A percentile compares a stretch with the other conserved stretches of the same genome.
Conservation (phyloP, 306 rosid species). For the Hippophae gyantsensis region DNA sequence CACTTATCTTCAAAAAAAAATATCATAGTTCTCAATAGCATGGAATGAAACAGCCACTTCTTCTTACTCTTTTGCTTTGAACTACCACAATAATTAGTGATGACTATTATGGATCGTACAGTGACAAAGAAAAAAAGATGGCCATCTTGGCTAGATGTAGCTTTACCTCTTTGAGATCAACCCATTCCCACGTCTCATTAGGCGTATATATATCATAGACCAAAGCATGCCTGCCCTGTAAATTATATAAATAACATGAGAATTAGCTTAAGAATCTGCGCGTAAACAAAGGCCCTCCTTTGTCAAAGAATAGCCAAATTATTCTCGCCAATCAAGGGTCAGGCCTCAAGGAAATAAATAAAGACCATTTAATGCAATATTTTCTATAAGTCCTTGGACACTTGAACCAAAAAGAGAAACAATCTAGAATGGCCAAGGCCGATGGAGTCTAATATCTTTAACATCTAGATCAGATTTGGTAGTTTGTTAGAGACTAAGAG, state of each 20-base stretch:
- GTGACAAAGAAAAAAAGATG: not conserved
- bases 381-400: no score
- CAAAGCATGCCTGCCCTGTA: constrained; percentile 84
- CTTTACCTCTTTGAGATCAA: constrained; percentile 83
- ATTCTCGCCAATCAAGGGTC: constrained; percentile 9
- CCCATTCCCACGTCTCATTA: constrained; percentile 95
- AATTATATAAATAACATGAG: constrained; percentile 8
- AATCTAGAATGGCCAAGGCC: not conserved
- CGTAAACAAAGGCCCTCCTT: not conserved
- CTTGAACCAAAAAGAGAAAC: not conserved
- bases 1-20: no score
- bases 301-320: not conserved
- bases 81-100: no score
- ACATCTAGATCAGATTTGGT: no score
- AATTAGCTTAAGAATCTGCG: not conserved
- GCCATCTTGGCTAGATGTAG: no score
- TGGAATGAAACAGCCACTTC: no score
- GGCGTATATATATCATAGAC: constrained; percentile 70
- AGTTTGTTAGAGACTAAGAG: no score
- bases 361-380: not conserved
- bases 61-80: no score
- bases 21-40: no score
- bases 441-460: not conserved
- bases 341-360: not conserved
- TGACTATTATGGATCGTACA: not conserved